Evolutionary conservation across 305 asterid species (phyloP), one percentile per base, ranked within the genome.

Genomic region (Ilex paraguariensis): DNA sequence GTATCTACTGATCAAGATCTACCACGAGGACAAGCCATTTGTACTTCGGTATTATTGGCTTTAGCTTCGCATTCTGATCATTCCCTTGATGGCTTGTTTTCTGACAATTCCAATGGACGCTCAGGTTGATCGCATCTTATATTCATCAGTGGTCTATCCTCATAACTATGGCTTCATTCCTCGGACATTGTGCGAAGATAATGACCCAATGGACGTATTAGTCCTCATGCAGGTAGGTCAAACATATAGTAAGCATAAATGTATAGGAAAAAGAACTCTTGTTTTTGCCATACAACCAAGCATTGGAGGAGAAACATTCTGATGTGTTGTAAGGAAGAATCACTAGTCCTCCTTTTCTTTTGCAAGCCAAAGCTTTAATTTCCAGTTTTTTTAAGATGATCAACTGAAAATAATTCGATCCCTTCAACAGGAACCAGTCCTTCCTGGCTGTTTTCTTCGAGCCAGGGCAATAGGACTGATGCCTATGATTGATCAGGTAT

Each of bases 131-230:
- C 69, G 77, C 3, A 53, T 67, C 14, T 55, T 73, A 8, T 73
- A 73, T 64, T 73, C 77, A 54, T 73, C 77, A 3, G 77, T 73
- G 13, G 77, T 73, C 54, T 73, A 73, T 57, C 77, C 77, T 31
- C 77, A 73, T 54, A 73, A 73, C 63, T 73, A 73, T 40, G 77
- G 73, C 7, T 73, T 73, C 57, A 63, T 73, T 60, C 77, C 77
- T 10, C 77, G 73, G 12, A 73, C 77, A 12, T 61, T 73, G 4
- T 73, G 77, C 16, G 77, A 73, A 64, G 77, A 73, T 58, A 73
- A 61, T 55, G 77, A 73, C 48, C 70, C 77, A 10, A 64, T 73
- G 66, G 77, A 73, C 15, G 77, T 73, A 13, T 57, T 73, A 17
- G 69, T 73, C 53, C 73, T 73, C 31, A 73, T 73, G 77, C 77